These are phyloP conservation scores for Hansenula sp. DNA, from an alignment of 1,139 yeast species.

Conservation along the genomic window DNA sequence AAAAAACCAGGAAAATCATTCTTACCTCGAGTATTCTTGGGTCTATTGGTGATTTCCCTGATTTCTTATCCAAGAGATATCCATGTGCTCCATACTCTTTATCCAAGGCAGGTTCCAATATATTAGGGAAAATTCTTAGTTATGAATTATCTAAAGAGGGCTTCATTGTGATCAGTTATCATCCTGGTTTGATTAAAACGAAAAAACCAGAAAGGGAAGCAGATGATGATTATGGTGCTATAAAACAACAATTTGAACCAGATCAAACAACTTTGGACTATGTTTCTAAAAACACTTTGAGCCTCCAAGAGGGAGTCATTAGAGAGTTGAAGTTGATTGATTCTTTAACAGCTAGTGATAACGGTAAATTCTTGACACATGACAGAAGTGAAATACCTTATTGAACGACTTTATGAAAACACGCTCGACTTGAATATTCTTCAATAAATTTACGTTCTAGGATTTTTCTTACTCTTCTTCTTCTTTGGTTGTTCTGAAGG, in stretches of 20 bases:
- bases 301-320: conserved; percentile 12
- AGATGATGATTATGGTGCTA: conserved; percentile 26
- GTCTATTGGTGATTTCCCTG: conserved; percentile 20
- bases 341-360: conserved; percentile 9
- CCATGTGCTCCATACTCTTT: conserved; percentile 27
- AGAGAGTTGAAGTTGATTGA: conserved; percentile 14
- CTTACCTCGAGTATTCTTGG: conserved; percentile 28
- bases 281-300: conserved; percentile 9
- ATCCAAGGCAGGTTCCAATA: conserved; percentile 27
- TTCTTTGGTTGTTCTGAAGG: background rate
- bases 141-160: background rate
- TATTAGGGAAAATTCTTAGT: background rate
- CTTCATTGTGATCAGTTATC: conserved; percentile 21
- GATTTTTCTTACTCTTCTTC: background rate
- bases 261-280: conserved; percentile 11
- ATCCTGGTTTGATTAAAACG: conserved; percentile 30
- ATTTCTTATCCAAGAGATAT: conserved; percentile 9
- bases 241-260: conserved; percentile 8
- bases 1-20: conserved; percentile 23
- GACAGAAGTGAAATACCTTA: conserved; percentile 13
- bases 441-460: background rate
- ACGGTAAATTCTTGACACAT: conserved; percentile 17
- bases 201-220: conserved; percentile 6
- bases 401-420: conserved; percentile 4
- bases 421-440: background rate